phyloP scores from a whole-genome alignment of 179 eudicot species.

The Spergularia azorica region DNA sequence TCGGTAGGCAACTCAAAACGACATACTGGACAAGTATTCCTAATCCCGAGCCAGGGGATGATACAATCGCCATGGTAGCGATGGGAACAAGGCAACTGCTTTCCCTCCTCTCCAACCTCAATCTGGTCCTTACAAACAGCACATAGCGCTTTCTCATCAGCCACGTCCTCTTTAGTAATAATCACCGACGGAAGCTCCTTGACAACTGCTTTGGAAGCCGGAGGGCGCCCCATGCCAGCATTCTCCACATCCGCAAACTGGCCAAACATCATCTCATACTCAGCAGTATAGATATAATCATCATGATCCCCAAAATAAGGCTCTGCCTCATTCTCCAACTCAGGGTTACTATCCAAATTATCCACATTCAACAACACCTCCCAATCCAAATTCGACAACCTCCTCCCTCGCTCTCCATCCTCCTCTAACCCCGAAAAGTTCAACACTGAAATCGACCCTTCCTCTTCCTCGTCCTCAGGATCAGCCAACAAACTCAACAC shows the following conservation, averaged over 20 bases:
- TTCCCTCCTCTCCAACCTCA: constrained; percentile 51
- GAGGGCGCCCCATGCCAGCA: constrained; percentile 63
- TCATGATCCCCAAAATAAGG: constrained; percentile 39
- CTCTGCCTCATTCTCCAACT: constrained; percentile 26
- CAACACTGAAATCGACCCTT: constrained; percentile 34
- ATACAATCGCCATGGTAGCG: constrained; percentile 84
- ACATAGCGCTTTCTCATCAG: constrained; percentile 50
- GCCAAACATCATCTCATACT: constrained; percentile 62
- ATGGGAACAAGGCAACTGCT: constrained; percentile 78
- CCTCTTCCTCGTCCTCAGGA: constrained; percentile 24
- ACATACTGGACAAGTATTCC: constrained; percentile 93
- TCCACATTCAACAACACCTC: constrained; percentile 44
- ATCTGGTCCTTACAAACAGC: constrained; percentile 89
- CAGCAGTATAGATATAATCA: constrained; percentile 33
- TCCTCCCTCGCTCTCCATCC: constrained; percentile 31
- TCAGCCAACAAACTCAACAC: constrained; percentile 44
- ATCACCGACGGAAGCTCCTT: constrained; percentile 56
- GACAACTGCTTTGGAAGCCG: constrained; percentile 68
- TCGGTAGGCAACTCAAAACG: constrained; percentile 93
- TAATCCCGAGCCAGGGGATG: constrained; percentile 76
- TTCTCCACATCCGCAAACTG: constrained; percentile 58
- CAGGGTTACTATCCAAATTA: constrained; percentile 31
- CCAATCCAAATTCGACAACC: constrained; percentile 46
- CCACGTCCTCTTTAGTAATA: constrained; percentile 47
- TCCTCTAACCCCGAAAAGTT: constrained; percentile 30